Percentiles rank a stretch among this genome's conserved stretches.
These are phyloP conservation scores for Laetiporus sulphureus DNA, from an alignment of 1,284 basidiomycete species.

Conservation along the genomic window DNA sequence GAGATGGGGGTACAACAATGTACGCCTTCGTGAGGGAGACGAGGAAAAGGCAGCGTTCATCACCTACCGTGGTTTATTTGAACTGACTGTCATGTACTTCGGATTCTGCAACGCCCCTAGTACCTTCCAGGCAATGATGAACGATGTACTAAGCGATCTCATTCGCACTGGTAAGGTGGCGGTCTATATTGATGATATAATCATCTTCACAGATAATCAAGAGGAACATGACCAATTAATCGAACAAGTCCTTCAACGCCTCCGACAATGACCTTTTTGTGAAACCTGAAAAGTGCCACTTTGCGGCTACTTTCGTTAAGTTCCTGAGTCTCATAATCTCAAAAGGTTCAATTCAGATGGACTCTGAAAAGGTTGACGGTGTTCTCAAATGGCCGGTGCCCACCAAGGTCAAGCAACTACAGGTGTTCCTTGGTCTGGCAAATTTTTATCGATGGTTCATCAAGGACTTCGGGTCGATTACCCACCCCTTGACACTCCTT, in stretches of 20 bases:
- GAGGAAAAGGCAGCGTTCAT: slow-evolving; percentile 13
- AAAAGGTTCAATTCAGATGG: slow-evolving; percentile 25
- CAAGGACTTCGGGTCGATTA: slow-evolving; percentile 26
- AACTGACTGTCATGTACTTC: slow-evolving; percentile 28
- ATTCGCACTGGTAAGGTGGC: slow-evolving; percentile 12
- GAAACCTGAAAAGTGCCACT: slow-evolving; percentile 32
- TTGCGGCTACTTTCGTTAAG: slow-evolving; percentile 21
- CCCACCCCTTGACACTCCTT: slow-evolving; percentile 19
- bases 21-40: slow-evolving; percentile 11
- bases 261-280: slow-evolving; percentile 24
- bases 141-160: slow-evolving; percentile 18
- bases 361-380: slow-evolving; percentile 27
- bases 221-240: slow-evolving; percentile 16
- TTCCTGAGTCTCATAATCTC: slow-evolving; percentile 34
- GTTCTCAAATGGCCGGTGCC: slow-evolving; percentile 31
- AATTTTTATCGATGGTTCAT: slow-evolving; percentile 4
- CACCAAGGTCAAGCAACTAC: slow-evolving; percentile 17
- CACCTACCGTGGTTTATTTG: slow-evolving; percentile 17
- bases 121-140: slow-evolving; percentile 22
- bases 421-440: slow-evolving; percentile 23
- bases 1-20: slow-evolving; percentile 11
- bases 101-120: slow-evolving; percentile 30
- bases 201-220: slow-evolving; percentile 14
- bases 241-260: slow-evolving; percentile 23
- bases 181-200: slow-evolving; percentile 25